A percentile compares a stretch with the other conserved stretches of the same genome.
phyloP scores from a whole-genome alignment of 2,329 filamentous ascomycete species.

The Aspergillus persii region DNA sequence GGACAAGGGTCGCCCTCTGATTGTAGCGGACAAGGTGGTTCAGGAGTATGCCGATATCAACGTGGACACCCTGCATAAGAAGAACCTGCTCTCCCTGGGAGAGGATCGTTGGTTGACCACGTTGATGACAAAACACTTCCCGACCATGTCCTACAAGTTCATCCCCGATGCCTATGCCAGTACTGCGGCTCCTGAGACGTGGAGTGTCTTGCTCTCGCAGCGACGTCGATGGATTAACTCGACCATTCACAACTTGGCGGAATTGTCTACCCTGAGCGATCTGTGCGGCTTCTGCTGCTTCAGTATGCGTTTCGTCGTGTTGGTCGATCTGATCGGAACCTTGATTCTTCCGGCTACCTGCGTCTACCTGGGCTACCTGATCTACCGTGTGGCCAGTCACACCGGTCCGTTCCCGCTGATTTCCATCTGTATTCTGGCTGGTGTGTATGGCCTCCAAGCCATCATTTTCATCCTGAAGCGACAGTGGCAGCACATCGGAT shows the following conservation, averaged over 20 bases:
- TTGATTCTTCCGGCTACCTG: slow-evolving; percentile 88
- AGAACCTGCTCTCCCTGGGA: slow-evolving; percentile 89
- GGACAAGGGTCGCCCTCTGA: slow-evolving; percentile 89
- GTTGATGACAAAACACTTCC: slow-evolving; percentile 97
- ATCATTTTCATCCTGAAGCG: slow-evolving; percentile 95
- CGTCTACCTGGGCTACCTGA: slow-evolving; percentile 80
- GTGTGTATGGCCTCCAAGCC: slow-evolving; percentile 91
- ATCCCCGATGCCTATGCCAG: slow-evolving; percentile 87
- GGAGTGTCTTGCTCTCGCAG: slow-evolving; percentile 93
- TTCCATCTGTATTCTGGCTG: slow-evolving; percentile 84
- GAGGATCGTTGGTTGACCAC: slow-evolving; percentile 98
- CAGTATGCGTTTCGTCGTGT: slow-evolving; percentile 94
- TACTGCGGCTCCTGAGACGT: slow-evolving; percentile 90
- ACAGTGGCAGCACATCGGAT: slow-evolving; percentile 97
- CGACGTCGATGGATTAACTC: slow-evolving; percentile 99
- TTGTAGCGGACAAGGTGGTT: slow-evolving; percentile 87
- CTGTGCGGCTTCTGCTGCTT: slow-evolving; percentile 99
- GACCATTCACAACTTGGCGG: slow-evolving; percentile 91
- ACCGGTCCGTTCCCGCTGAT: slow-evolving; percentile 78
- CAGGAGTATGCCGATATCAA: slow-evolving; percentile 83
- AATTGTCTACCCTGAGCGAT: slow-evolving; percentile 85
- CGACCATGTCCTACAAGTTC: slow-evolving; percentile 93
- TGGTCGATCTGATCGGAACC: slow-evolving; percentile 90
- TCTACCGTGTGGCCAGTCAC: slow-evolving; percentile 71
- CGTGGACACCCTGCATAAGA: slow-evolving; percentile 90